Percentiles rank a stretch among this genome's conserved stretches.
These are phyloP conservation scores for Cephaloascus fragrans DNA, from an alignment of 805 yeast species.

Conservation along the genomic window DNA sequence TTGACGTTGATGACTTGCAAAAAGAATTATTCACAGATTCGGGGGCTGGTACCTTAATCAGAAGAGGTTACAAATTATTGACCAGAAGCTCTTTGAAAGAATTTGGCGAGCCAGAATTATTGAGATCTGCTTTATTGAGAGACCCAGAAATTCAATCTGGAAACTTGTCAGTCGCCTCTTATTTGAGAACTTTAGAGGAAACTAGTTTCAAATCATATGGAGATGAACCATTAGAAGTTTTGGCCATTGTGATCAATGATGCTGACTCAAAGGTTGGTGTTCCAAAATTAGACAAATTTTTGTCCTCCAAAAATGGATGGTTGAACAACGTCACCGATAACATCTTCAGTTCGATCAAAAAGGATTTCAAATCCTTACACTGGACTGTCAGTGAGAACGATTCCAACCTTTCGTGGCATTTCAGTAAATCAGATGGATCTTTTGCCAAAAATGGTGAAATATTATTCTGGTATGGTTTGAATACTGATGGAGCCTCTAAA, in stretches of 20 bases:
- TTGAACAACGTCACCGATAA: constrained; percentile 94
- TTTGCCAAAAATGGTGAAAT: constrained; percentile 82
- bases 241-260: constrained; percentile 66
- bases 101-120: constrained; percentile 62
- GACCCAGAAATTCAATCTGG: constrained; percentile 70
- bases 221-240: constrained; percentile 91
- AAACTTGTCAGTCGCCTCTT: constrained; percentile 67
- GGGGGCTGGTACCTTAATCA: constrained; percentile 97
- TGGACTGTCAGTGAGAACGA: constrained; percentile 92
- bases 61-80: constrained; percentile 89
- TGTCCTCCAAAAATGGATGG: constrained; percentile 90
- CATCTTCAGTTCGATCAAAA: constrained; percentile 72
- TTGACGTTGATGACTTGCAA: constrained; percentile 89
- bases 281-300: constrained; percentile 74
- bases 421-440: constrained; percentile 89
- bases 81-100: constrained; percentile 62
- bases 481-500: constrained; percentile 49
- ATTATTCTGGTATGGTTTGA: constrained; percentile 91
- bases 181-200: constrained; percentile 61
- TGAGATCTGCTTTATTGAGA: constrained; percentile 67
- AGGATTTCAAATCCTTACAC: constrained; percentile 63
- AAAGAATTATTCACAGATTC: constrained; percentile 97
- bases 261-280: constrained; percentile 29
- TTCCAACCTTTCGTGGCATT: constrained; percentile 85
- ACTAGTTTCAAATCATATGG: constrained; percentile 69